A percentile compares a stretch with the other conserved stretches of the same genome.
Conservation (phyloP, 192 early-diverging fungal species). For the Mortierella antarctica region DNA sequence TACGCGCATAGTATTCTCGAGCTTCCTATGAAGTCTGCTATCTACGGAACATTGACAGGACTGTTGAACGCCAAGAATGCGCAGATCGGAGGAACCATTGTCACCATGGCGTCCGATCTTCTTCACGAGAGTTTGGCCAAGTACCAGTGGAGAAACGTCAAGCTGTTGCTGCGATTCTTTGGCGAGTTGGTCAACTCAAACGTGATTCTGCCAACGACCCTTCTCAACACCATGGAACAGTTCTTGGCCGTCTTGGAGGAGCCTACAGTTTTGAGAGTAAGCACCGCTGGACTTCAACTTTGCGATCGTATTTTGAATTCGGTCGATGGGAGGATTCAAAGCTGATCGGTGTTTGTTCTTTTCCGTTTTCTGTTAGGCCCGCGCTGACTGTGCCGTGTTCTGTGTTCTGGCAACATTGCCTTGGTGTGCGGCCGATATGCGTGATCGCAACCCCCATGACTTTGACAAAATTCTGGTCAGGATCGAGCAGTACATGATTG, state of each 20-base stretch:
- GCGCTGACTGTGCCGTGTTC: conserved; percentile 78
- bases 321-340: neutral
- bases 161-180: conserved; percentile 84
- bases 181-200: conserved; percentile 82
- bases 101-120: conserved; percentile 64
- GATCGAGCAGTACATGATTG: conserved; percentile 63
- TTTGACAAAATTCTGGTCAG: conserved; percentile 58
- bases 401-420: conserved; percentile 84
- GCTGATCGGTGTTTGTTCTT: neutral
- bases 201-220: conserved; percentile 74
- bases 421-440: conserved; percentile 65
- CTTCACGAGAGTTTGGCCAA: conserved; percentile 66
- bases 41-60: conserved; percentile 87
- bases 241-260: conserved; percentile 72
- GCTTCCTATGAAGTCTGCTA: conserved; percentile 76
- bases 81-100: conserved; percentile 72
- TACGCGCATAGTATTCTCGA: conserved; percentile 66
- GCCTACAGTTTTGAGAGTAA: conserved; percentile 53
- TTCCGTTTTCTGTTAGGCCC: conserved; percentile 24
- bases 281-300: neutral
- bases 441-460: conserved; percentile 60
- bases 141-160: conserved; percentile 77
- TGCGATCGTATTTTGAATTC: neutral
- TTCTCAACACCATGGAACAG: conserved; percentile 71
- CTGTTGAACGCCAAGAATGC: conserved; percentile 82